Percentiles rank a stretch among this genome's conserved stretches.
phyloP scores from a whole-genome alignment of 1,139 yeast species.

The Hyphopichia khmerensis region DNA sequence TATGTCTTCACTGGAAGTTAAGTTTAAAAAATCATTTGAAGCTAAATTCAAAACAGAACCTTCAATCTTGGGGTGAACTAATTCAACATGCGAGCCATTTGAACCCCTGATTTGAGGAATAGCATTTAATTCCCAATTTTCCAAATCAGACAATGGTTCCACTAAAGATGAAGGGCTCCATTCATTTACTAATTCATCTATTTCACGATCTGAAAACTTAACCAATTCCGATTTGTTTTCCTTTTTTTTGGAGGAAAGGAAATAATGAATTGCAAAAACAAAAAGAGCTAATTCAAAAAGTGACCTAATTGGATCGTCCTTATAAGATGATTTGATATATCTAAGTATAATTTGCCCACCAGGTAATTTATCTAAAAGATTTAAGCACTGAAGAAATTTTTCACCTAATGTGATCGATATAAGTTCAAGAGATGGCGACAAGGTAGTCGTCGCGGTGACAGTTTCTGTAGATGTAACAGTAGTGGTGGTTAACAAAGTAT shows the following conservation, averaged over 20 bases:
- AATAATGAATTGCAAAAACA: constrained; percentile 83
- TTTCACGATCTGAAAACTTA: constrained; percentile 61
- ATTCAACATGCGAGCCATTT: constrained; percentile 51
- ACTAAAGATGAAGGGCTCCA: constrained; percentile 91
- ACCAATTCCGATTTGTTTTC: constrained; percentile 74
- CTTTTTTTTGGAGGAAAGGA: constrained; percentile 77
- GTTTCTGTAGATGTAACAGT: constrained; percentile 24
- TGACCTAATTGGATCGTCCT: constrained; percentile 91
- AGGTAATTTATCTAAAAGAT: constrained; percentile 53
- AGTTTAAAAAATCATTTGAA: constrained; percentile 60
- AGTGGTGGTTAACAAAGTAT: constrained; percentile 13
- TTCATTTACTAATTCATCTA: constrained; percentile 81
- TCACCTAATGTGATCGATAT: constrained; percentile 34
- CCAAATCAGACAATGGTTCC: constrained; percentile 49
- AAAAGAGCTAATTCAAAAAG: constrained; percentile 75
- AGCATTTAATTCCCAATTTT: constrained; percentile 59
- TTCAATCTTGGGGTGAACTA: constrained; percentile 14
- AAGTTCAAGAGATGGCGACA: constrained; percentile 43
- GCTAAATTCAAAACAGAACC: constrained; percentile 59
- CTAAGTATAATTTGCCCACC: constrained; percentile 78
- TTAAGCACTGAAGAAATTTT: constrained; percentile 35
- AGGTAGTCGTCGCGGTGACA: constrained; percentile 25
- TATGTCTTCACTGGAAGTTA: constrained; percentile 49
- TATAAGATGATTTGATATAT: constrained; percentile 85
- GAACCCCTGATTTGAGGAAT: constrained; percentile 64